phyloP scores from a whole-genome alignment of 2,329 filamentous ascomycete species.

The Colletotrichum eleusines region DNA sequence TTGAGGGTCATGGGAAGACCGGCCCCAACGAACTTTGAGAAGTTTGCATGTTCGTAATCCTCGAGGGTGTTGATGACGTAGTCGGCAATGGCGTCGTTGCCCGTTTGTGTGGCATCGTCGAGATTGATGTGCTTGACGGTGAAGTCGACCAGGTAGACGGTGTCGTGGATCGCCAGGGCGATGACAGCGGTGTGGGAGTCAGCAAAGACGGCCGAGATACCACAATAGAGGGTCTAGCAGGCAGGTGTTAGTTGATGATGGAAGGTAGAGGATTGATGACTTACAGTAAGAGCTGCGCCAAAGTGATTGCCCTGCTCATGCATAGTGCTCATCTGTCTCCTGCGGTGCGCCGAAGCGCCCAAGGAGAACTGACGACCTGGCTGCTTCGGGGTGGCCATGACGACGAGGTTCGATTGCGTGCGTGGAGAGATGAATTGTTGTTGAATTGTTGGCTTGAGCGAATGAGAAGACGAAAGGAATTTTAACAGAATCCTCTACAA shows the following conservation, averaged over 20 bases:
- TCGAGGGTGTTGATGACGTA: slow-evolving; percentile 69
- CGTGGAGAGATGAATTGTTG: not conserved
- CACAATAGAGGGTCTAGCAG: slow-evolving; percentile 68
- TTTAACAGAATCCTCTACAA: not conserved
- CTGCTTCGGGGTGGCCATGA: slow-evolving; percentile 28
- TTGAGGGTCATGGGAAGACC: slow-evolving; percentile 74
- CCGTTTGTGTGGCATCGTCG: slow-evolving; percentile 53
- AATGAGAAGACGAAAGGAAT: not conserved
- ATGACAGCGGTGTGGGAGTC: slow-evolving; percentile 67
- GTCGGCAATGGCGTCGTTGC: slow-evolving; percentile 65
- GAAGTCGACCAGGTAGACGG: slow-evolving; percentile 81
- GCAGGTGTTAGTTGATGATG: not conserved
- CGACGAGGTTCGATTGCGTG: not conserved
- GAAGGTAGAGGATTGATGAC: slow-evolving; percentile 31
- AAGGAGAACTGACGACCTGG: slow-evolving; percentile 56
- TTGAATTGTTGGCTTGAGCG: not conserved
- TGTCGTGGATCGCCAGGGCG: slow-evolving; percentile 78
- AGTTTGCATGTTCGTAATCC: slow-evolving; percentile 72
- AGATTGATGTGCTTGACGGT: slow-evolving; percentile 69
- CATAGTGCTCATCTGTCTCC: slow-evolving; percentile 60
- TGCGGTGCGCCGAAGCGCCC: slow-evolving; percentile 59
- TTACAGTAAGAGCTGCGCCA: slow-evolving; percentile 61
- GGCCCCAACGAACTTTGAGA: slow-evolving; percentile 80
- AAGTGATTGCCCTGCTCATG: slow-evolving; percentile 58
- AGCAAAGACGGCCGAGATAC: slow-evolving; percentile 68